Evolutionary conservation across 1,139 yeast genomes (phyloP), one percentile per base, ranked within the genome.

Genomic region (Protomyces inundatus): DNA sequence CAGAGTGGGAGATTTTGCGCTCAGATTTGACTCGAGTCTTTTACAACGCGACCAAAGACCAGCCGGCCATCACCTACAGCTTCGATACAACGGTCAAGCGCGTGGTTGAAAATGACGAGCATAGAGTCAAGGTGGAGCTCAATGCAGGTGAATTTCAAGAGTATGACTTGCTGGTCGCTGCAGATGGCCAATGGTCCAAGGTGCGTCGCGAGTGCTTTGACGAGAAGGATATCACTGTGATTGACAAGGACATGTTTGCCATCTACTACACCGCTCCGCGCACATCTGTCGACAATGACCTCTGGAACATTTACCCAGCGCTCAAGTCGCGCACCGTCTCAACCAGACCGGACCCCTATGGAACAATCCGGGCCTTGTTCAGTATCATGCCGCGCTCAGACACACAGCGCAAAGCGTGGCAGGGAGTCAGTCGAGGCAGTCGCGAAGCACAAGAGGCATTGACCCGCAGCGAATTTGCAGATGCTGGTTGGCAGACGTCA

Each of bases 161-260:
- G 5, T 56, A 33, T 36, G 55, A 56, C 30, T 10, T 34, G 37
- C 46, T 56, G 23, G 37, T 56, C 39, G 39, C 39, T 2, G 35
- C 48, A 7, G 61, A 56, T 36, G 61, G 61, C 7, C 48, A 46
- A 32, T 50, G 37, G 36, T 56, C 61, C 6, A 48, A 50, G 32
- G 34, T 54, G 36, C 37, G 61, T 6, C 10, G 33, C 12, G 48
- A 45, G 6, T 37, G 53, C 34, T 56, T 56, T 33, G 58, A 40
- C 39, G 33, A 23, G 14, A 37, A 23, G 10, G 58, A 54, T 3
- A 4, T 32, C 7, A 42, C 33, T 7, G 57, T 30, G 42, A 30
- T 36, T 16, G 16, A 46, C 35, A 36, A 39, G 39, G 33, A 37
- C 39, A 1, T 45, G 3, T 9, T 7, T 36, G 39, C 12, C 12